phyloP scores from a whole-genome alignment of 495 filamentous ascomycete species.

The Thozetella sp. region DNA sequence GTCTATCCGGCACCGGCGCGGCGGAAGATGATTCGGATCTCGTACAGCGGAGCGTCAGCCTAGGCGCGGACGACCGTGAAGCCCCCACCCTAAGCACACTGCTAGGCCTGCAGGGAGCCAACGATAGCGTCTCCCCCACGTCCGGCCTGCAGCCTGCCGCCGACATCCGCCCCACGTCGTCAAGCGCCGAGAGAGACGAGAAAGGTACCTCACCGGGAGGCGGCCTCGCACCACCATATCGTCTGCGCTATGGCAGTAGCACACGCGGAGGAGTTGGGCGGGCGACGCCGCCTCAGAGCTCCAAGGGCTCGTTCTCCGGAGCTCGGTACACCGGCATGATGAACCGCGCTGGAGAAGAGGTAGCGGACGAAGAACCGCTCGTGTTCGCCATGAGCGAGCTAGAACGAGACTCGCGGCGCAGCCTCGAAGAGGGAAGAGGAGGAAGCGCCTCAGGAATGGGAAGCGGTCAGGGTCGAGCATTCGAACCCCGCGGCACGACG shows the following conservation, averaged over 20 bases:
- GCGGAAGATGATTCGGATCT: constrained; percentile 67
- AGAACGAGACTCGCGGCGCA: constrained; percentile 65
- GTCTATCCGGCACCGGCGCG: constrained; percentile 32
- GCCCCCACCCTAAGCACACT: constrained; percentile 59
- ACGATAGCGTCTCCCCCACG: constrained; percentile 18
- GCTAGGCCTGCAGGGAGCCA: constrained; percentile 44
- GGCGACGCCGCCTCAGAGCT: constrained; percentile 30
- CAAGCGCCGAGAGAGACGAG: constrained; percentile 32
- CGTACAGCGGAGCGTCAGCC: constrained; percentile 71
- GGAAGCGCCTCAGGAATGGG: constrained; percentile 17
- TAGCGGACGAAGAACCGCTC: constrained; percentile 76
- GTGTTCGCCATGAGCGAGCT: constrained; percentile 90
- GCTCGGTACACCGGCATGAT: constrained; percentile 34
- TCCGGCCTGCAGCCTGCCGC: constrained; percentile 44
- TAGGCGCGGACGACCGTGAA: constrained; percentile 69
- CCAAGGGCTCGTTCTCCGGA: constrained; percentile 30
- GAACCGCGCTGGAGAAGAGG: constrained; percentile 43
- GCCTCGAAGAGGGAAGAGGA: constrained; percentile 69
- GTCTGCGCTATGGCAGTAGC: constrained; percentile 30
- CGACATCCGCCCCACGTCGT: constrained; percentile 42
- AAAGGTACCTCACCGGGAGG: constrained; percentile 27
- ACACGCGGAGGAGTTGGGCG: constrained; percentile 14
- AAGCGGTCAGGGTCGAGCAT: constrained; percentile 10
- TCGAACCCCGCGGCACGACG: constrained; percentile 21
- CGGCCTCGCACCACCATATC: constrained; percentile 16